phyloP scores from a whole-genome alignment of 2,329 filamentous ascomycete species.

The Lasiodiplodia sp. region DNA sequence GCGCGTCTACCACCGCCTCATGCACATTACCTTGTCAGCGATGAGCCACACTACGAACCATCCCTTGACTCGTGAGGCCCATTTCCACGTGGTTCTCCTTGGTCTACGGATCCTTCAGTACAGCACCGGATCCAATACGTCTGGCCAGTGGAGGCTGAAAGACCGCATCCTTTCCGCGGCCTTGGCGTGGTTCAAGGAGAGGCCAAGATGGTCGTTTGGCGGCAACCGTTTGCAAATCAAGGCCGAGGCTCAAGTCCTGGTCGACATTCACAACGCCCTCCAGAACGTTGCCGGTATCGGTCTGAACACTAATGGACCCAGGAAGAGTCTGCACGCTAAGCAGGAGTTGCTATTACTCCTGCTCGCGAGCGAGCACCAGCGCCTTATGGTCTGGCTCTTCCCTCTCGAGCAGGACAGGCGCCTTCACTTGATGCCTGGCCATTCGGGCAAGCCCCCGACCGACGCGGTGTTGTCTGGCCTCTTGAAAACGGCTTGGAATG shows the following conservation, averaged over 20 bases:
- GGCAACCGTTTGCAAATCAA: slow-evolving; percentile 93
- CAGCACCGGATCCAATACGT: slow-evolving; percentile 69
- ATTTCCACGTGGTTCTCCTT: slow-evolving; percentile 86
- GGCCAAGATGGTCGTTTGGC: slow-evolving; percentile 84
- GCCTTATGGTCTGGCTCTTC: slow-evolving; percentile 88
- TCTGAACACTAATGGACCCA: slow-evolving; percentile 53
- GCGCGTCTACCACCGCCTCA: slow-evolving; percentile 79
- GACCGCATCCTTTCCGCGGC: slow-evolving; percentile 87
- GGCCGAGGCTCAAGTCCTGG: slow-evolving; percentile 83
- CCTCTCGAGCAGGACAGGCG: slow-evolving; percentile 73
- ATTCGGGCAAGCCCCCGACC: slow-evolving; percentile 49
- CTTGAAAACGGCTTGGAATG: slow-evolving; percentile 83
- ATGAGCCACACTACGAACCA: slow-evolving; percentile 76
- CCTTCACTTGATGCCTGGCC: slow-evolving; percentile 56
- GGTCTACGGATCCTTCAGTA: slow-evolving; percentile 78
- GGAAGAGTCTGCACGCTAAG: slow-evolving; percentile 75
- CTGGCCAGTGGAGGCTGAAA: slow-evolving; percentile 81
- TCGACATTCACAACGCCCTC: slow-evolving; percentile 74
- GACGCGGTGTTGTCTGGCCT: slow-evolving; percentile 66
- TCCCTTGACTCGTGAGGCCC: slow-evolving; percentile 88
- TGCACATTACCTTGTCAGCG: slow-evolving; percentile 79
- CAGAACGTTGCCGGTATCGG: slow-evolving; percentile 70
- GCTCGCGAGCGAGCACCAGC: slow-evolving; percentile 82
- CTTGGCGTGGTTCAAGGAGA: slow-evolving; percentile 79
- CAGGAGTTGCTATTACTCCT: slow-evolving; percentile 83